Percentiles rank a stretch among this genome's conserved stretches.
phyloP scores from a whole-genome alignment of 2,329 filamentous ascomycete genomes.

The Microcyclospora tardicrescens region DNA sequence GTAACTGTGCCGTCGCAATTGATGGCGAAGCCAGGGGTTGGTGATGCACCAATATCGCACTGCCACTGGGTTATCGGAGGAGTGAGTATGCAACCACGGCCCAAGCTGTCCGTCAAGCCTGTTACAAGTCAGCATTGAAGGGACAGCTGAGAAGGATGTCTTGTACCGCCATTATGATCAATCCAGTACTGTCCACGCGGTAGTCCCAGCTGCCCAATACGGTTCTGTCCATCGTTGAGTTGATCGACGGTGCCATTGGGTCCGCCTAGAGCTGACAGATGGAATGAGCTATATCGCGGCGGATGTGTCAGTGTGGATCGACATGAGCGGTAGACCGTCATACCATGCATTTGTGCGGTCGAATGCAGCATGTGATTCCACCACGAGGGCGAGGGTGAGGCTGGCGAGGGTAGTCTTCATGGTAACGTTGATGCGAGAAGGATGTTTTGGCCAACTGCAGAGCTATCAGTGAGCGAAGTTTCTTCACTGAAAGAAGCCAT shows the following conservation, averaged over 20 bases:
- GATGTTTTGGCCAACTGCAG: too few species aligned
- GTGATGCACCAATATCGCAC: slow-evolving; percentile 43
- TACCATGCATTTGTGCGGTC: slow-evolving; percentile 6
- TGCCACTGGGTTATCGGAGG: slow-evolving; percentile 47
- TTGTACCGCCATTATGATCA: slow-evolving; percentile 29
- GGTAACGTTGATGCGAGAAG: background rate
- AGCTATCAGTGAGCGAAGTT: too few species aligned
- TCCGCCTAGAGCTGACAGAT: slow-evolving; percentile 30
- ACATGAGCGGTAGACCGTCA: background rate
- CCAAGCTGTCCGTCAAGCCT: slow-evolving; percentile 41
- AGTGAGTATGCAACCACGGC: slow-evolving; percentile 52
- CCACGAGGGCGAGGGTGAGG: slow-evolving; percentile 13
- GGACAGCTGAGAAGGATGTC: background rate
- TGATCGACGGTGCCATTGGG: slow-evolving; percentile 44
- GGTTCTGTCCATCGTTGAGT: slow-evolving; percentile 48
- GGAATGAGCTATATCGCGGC: slow-evolving; percentile 34
- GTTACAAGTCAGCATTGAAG: background rate
- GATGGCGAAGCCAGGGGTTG: slow-evolving; percentile 44
- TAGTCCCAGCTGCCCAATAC: slow-evolving; percentile 35
- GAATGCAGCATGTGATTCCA: slow-evolving; percentile 26
- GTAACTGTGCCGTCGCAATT: slow-evolving; percentile 39
- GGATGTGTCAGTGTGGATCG: background rate
- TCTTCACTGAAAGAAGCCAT: too few species aligned
- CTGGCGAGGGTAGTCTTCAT: slow-evolving; percentile 25
- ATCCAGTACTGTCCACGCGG: slow-evolving; percentile 40